A percentile compares a stretch with the other conserved stretches of the same genome.
Evolutionary conservation across 768 basidiomycete species (phyloP).

Genomic region (Piloderma croceum): DNA sequence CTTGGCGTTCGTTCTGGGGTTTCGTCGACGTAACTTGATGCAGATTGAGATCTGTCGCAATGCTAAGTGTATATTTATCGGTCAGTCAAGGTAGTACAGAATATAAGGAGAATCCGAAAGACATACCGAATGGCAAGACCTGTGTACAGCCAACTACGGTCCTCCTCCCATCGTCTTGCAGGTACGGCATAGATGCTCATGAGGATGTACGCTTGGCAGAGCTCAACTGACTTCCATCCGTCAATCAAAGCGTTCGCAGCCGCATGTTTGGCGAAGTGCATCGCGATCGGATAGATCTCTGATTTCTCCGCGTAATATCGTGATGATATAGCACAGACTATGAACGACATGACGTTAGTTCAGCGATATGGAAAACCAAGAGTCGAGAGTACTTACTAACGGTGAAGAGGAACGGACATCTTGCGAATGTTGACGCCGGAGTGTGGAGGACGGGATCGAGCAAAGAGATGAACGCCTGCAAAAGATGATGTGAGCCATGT

Average conservation of each 20-base stretch:
- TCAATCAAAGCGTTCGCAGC: slow-evolving; percentile 77
- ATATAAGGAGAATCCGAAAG: not conserved
- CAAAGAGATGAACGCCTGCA: slow-evolving; percentile 60
- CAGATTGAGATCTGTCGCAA: slow-evolving; percentile 86
- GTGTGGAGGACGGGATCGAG: slow-evolving; percentile 81
- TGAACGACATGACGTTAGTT: slow-evolving; percentile 1
- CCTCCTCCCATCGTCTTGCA: slow-evolving; percentile 82
- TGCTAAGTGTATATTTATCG: slow-evolving; percentile 34
- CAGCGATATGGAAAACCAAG: not conserved
- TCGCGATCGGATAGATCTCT: slow-evolving; percentile 80
- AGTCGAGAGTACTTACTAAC: slow-evolving; percentile 49
- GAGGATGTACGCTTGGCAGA: slow-evolving; percentile 87
- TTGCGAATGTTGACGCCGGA: slow-evolving; percentile 67
- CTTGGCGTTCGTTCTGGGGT: slow-evolving; percentile 67
- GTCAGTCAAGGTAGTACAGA: slow-evolving; percentile 2
- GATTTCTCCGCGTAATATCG: slow-evolving; percentile 75
- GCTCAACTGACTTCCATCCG: slow-evolving; percentile 81
- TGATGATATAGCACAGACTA: slow-evolving; percentile 83
- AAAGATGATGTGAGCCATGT: slow-evolving; percentile 4
- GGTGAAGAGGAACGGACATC: slow-evolving; percentile 89
- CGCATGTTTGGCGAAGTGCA: slow-evolving; percentile 83
- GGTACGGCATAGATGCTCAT: slow-evolving; percentile 80
- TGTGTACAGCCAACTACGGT: slow-evolving; percentile 84
- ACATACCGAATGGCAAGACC: slow-evolving; percentile 75
- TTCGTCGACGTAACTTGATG: slow-evolving; percentile 60